Evolutionary conservation across 495 filamentous ascomycete genomes (phyloP).

Genomic region (Gamarada debralockiae): DNA sequence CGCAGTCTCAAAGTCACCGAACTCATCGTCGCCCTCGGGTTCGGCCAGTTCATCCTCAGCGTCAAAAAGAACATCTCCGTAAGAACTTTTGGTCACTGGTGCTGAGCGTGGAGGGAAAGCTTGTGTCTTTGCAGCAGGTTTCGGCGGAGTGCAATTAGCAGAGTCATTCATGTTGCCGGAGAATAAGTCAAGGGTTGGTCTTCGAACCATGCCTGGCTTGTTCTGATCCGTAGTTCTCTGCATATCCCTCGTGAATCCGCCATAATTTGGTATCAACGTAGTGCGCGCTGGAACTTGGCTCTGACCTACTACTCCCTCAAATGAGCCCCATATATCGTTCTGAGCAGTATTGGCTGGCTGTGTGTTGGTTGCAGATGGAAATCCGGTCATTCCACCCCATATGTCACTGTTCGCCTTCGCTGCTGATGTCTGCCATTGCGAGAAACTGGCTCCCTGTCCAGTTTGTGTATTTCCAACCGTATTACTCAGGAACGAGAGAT

Average conservation of each 20-base stretch:
- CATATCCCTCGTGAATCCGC: not conserved
- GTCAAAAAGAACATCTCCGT: conserved; percentile 42
- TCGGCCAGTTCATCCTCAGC: conserved; percentile 35
- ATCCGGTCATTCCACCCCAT: conserved; percentile 18
- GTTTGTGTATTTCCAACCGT: not conserved
- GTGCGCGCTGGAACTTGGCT: not conserved
- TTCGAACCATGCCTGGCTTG: conserved; percentile 7
- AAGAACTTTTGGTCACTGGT: conserved; percentile 11
- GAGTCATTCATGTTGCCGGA: conserved; percentile 13
- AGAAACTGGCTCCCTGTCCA: not conserved
- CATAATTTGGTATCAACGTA: not conserved
- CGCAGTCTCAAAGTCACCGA: conserved; percentile 69
- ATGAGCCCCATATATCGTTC: conserved; percentile 25
- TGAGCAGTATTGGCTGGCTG: not conserved
- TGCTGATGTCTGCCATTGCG: conserved; percentile 10
- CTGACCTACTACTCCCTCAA: conserved; percentile 5
- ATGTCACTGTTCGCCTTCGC: conserved; percentile 7
- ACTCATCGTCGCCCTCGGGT: conserved; percentile 59
- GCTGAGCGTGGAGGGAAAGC: not conserved
- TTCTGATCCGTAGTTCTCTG: not conserved
- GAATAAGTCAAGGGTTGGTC: conserved; percentile 19
- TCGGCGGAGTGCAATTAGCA: not conserved
- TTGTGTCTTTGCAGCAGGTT: not conserved
- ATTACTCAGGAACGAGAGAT: conserved; percentile 15
- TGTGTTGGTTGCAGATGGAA: conserved; percentile 6